A percentile compares a stretch with the other conserved stretches of the same genome.
phyloP scores from a whole-genome alignment of 352 stramenopile genomes.

The Phytophthora pini region DNA sequence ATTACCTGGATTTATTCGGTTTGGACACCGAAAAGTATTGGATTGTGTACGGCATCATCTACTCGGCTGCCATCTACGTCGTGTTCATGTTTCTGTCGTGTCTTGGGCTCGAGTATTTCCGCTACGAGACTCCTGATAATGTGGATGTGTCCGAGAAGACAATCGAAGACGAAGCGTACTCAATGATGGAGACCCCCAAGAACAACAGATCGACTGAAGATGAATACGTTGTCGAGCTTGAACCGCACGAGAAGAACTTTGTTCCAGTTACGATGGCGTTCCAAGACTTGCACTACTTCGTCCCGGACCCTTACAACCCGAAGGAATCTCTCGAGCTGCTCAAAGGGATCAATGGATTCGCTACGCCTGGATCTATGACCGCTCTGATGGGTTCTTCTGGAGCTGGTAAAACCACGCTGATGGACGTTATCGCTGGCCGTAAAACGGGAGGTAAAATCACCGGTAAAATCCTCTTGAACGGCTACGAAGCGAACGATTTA shows the following conservation, averaged over 20 bases:
- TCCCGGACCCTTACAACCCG: slow-evolving; percentile 38
- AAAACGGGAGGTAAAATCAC: slow-evolving; percentile 18
- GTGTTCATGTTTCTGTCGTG: slow-evolving; percentile 23
- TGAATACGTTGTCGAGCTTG: slow-evolving; percentile 5
- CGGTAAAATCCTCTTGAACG: slow-evolving; percentile 15
- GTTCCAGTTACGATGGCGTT: slow-evolving; percentile 40
- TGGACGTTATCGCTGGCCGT: slow-evolving; percentile 18
- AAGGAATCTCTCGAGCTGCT: slow-evolving; percentile 45
- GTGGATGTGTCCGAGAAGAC: slow-evolving; percentile 23
- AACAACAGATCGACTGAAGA: slow-evolving; percentile 7
- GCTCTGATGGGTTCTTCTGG: slow-evolving; percentile 55
- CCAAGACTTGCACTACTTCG: slow-evolving; percentile 54
- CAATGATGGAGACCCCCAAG: slow-evolving; percentile 20
- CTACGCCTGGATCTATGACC: slow-evolving; percentile 24
- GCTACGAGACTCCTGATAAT: slow-evolving; percentile 19
- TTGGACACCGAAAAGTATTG: slow-evolving; percentile 40
- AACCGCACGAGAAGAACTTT: slow-evolving; percentile 13
- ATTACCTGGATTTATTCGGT: slow-evolving; percentile 36
- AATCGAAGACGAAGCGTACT: slow-evolving; percentile 15
- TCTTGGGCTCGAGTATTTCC: slow-evolving; percentile 17
- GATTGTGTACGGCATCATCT: slow-evolving; percentile 26
- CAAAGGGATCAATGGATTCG: slow-evolving; percentile 24
- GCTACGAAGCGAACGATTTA: slow-evolving; percentile 25
- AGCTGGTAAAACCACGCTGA: slow-evolving; percentile 50
- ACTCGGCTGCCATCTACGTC: slow-evolving; percentile 15